A percentile compares a stretch with the other conserved stretches of the same genome.
phyloP scores from a whole-genome alignment of 1,284 basidiomycete genomes.

The Cutaneotrichosporon cavernicola region DNA sequence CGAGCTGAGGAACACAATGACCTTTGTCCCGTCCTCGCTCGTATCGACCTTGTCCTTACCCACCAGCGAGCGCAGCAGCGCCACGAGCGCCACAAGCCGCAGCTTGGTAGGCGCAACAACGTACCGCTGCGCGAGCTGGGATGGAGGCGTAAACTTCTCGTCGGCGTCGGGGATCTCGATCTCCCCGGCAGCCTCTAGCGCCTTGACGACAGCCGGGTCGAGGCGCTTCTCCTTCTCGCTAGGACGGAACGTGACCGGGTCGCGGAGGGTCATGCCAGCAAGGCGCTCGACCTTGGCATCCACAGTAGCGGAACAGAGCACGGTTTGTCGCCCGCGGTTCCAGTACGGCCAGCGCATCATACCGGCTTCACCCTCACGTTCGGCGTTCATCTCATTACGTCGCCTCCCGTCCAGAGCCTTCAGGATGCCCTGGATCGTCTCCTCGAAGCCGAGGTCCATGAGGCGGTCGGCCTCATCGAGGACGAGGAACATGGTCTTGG shows the following conservation, averaged over 20 bases:
- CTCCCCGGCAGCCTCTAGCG: constrained; percentile 29
- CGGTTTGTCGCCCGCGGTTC: constrained; percentile 69
- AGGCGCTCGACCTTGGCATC: constrained; percentile 91
- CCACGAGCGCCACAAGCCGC: constrained; percentile 83
- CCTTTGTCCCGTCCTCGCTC: constrained; percentile 53
- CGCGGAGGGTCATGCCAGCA: constrained; percentile 72
- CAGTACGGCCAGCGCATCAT: constrained; percentile 62
- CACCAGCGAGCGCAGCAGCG: constrained; percentile 74
- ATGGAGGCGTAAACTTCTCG: constrained; percentile 82
- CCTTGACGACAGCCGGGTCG: constrained; percentile 29
- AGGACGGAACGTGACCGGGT: constrained; percentile 56
- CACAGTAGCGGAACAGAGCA: constrained; percentile 96
- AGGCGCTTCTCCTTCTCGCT: constrained; percentile 24
- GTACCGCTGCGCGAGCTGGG: constrained; percentile 92
- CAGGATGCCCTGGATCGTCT: constrained; percentile 74
- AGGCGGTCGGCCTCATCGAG: constrained; percentile 94
- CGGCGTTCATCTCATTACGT: constrained; percentile 69
- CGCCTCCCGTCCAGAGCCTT: constrained; percentile 76
- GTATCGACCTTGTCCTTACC: constrained; percentile 45
- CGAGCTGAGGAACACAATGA: constrained; percentile 94
- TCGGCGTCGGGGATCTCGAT: constrained; percentile 21
- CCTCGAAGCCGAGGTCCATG: constrained; percentile 69
- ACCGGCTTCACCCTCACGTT: constrained; percentile 61
- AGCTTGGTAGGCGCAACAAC: constrained; percentile 90
- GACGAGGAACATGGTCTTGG: constrained; percentile 92